Base-by-base conservation (phyloP, 1,284 basidiomycete species). In the Cutaneotrichosporon curvatum region DNA sequence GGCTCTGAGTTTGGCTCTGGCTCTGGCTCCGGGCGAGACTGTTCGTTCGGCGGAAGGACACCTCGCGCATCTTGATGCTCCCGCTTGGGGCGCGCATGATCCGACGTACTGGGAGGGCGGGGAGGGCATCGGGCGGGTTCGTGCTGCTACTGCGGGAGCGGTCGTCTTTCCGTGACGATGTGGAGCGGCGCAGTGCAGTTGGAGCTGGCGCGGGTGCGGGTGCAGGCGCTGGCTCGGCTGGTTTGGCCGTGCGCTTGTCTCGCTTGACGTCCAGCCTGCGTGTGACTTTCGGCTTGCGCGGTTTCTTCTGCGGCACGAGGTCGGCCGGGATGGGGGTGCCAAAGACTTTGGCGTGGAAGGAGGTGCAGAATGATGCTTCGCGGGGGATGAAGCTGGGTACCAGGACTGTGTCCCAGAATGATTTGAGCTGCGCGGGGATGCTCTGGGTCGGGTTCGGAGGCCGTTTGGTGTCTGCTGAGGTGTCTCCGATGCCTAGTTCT, bases 341-440 rank as follows among this genome's bases (percentile, higher is more conserved):
- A 30, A 70, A 68, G 15, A 67, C 55, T 47, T 68, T 68, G 19
- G 47, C 34, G 40, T 68, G 67, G 47, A 67, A 65, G 2, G 51
- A 34, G 5, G 56, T 25, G 40, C 60, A 61, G 18, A 59, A 53
- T 0, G 56, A 47, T 6, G 53, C 48, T 32, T 66, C 58, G 8
- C 35, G 38, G 1, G 45, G 33, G 3, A 69, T 39, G 41, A 65
- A 65, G 22, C 53, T 56, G 9, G 46, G 30, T 3, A 48, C 19
- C 34, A 51, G 44, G 16, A 31, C 34, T 6, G 16, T 15, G 12
- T 59, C 45, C 65, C 64, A 68, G 45, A 64, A 63, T 12, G 33
- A 45, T 5, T 51, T 25, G 12, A 44, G 53, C 25, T 28, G 25
- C 25, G 8, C 25, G 25, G 25, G 25, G 25, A 28, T 7, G 12